Percentiles rank a stretch among this genome's conserved stretches.
phyloP scores from a whole-genome alignment of 805 yeast genomes.

The Metschnikowia baotianmanensis region DNA sequence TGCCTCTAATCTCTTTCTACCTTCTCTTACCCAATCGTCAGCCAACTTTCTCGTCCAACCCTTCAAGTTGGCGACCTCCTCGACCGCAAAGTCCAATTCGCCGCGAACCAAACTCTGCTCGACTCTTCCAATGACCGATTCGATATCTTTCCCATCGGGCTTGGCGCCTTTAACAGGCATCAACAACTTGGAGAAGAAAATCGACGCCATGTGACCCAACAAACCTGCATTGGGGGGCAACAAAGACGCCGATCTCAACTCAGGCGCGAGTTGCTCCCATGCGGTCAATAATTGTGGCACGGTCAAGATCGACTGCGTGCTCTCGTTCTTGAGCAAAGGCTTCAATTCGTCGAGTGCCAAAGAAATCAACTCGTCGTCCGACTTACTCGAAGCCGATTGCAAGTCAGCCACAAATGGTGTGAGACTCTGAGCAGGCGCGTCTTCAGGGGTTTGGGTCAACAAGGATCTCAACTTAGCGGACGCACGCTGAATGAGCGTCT shows the following conservation, averaged over 20 bases:
- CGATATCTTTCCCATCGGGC: slow-evolving; percentile 80
- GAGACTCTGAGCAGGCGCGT: slow-evolving; percentile 26
- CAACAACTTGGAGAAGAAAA: slow-evolving; percentile 69
- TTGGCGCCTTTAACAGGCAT: slow-evolving; percentile 71
- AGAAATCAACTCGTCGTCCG: slow-evolving; percentile 35
- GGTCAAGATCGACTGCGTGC: slow-evolving; percentile 59
- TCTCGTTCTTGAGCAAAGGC: slow-evolving; percentile 35
- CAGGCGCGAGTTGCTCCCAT: slow-evolving; percentile 78
- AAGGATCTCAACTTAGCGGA: slow-evolving; percentile 33
- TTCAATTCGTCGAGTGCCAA: slow-evolving; percentile 34
- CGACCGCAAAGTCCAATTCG: slow-evolving; percentile 83
- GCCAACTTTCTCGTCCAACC: slow-evolving; percentile 94
- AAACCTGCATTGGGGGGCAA: slow-evolving; percentile 96
- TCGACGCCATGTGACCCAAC: slow-evolving; percentile 84
- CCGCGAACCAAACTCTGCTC: slow-evolving; percentile 71
- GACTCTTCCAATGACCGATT: slow-evolving; percentile 84
- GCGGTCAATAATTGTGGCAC: slow-evolving; percentile 75
- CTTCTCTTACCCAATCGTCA: slow-evolving; percentile 86
- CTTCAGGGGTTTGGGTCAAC: slow-evolving; percentile 24
- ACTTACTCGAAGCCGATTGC: slow-evolving; percentile 19
- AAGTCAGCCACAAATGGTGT: slow-evolving; percentile 40
- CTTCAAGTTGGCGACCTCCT: slow-evolving; percentile 82
- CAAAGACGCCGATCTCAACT: slow-evolving; percentile 82
- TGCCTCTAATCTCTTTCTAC: slow-evolving; percentile 84
- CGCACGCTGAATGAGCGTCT: slow-evolving; percentile 30